Evolutionary conservation across 2,329 filamentous ascomycete genomes (phyloP).

Genomic region (Colletotrichum viniferum): DNA sequence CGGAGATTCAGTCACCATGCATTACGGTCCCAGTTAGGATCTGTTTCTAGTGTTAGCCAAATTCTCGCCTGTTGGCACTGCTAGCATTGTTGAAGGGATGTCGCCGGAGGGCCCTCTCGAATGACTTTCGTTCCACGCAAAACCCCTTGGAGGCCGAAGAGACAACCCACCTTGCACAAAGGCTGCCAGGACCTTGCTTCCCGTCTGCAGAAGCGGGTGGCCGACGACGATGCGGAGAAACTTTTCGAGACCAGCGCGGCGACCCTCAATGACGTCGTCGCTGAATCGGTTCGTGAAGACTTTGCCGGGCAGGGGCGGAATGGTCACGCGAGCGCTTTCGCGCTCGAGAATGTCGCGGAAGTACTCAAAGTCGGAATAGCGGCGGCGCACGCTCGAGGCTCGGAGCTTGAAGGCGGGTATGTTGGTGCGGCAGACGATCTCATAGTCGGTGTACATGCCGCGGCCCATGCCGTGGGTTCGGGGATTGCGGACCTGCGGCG

Average conservation of each 20-base stretch:
- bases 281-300: slow-evolving; percentile 98
- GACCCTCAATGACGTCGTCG: slow-evolving; percentile 96
- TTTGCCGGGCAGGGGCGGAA: slow-evolving; percentile 93
- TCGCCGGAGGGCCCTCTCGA: neutral
- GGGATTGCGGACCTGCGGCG: slow-evolving; percentile 81
- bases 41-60: slow-evolving; percentile 41
- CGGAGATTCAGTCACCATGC: slow-evolving; percentile 67
- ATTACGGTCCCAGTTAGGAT: slow-evolving; percentile 90
- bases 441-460: slow-evolving; percentile 98
- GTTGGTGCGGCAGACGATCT: slow-evolving; percentile 97
- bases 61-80: neutral
- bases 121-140: neutral
- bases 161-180: slow-evolving; percentile 84
- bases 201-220: slow-evolving; percentile 94
- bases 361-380: slow-evolving; percentile 98
- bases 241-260: slow-evolving; percentile 88
- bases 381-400: slow-evolving; percentile 83
- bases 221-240: slow-evolving; percentile 98
- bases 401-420: slow-evolving; percentile 98
- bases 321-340: slow-evolving; percentile 91
- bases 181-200: slow-evolving; percentile 92
- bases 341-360: slow-evolving; percentile 98
- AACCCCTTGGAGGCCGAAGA: neutral
- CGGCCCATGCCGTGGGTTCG: slow-evolving; percentile 94
- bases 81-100: neutral